phyloP scores from a whole-genome alignment of 805 yeast species.

The Lachancea nothofagi region DNA sequence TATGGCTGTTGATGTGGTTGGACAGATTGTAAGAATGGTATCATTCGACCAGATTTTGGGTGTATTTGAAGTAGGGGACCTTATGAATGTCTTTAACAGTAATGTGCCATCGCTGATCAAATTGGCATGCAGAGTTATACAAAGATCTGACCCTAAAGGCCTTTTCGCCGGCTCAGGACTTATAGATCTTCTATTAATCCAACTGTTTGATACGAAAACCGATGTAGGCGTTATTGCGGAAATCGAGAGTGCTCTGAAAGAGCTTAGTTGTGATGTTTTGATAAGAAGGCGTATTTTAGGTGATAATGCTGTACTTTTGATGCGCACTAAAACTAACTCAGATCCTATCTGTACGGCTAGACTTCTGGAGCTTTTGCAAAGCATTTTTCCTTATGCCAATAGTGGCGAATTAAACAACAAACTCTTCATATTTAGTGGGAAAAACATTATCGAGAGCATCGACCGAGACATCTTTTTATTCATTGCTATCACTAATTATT shows the following conservation, averaged over 20 bases:
- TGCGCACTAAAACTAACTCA: slow-evolving; percentile 13
- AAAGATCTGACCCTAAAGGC: slow-evolving; percentile 26
- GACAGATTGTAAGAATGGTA: slow-evolving; percentile 15
- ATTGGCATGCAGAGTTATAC: slow-evolving; percentile 26
- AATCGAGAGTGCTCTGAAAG: slow-evolving; percentile 21
- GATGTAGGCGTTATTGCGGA: slow-evolving; percentile 20
- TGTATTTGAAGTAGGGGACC: slow-evolving; percentile 20
- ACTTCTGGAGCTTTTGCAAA: slow-evolving; percentile 20
- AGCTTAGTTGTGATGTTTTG: slow-evolving; percentile 18
- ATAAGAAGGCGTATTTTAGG: slow-evolving; percentile 21
- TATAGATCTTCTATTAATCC: slow-evolving; percentile 19
- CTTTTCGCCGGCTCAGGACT: slow-evolving; percentile 20
- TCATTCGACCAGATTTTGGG: slow-evolving; percentile 24
- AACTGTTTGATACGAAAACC: slow-evolving; percentile 21
- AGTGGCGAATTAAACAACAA: slow-evolving; percentile 17
- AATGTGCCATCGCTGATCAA: slow-evolving; percentile 15
- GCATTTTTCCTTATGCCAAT: slow-evolving; percentile 8
- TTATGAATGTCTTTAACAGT: slow-evolving; percentile 22
- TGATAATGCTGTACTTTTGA: slow-evolving; percentile 18
- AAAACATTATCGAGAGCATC: slow-evolving; percentile 14
- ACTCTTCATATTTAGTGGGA: slow-evolving; percentile 17
- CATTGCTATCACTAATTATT: slow-evolving; percentile 22
- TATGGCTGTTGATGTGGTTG: slow-evolving; percentile 19
- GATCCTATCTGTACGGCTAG: slow-evolving; percentile 20
- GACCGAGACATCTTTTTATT: slow-evolving; percentile 23